Evolutionary conservation across 108 stramenopile genomes (phyloP).

Genomic region (Bacterosira constricta): DNA sequence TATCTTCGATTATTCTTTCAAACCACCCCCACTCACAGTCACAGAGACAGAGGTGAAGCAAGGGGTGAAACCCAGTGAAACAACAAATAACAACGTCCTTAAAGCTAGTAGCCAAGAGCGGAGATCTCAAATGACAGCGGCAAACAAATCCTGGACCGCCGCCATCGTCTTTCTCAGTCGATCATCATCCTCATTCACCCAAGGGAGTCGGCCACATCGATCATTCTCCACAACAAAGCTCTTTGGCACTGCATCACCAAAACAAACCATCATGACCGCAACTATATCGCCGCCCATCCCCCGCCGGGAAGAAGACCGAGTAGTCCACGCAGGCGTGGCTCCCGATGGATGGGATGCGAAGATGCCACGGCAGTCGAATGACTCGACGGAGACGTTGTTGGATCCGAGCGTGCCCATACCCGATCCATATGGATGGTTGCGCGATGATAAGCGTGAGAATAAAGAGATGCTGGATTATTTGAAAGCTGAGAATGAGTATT

Average conservation of each 20-base stretch:
- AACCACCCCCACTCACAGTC: too few species aligned
- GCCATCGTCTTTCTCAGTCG: neutral
- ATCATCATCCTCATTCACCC: neutral
- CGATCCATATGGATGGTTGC: conserved; percentile 93
- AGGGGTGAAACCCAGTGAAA: too few species aligned
- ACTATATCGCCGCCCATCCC: conserved; percentile 53
- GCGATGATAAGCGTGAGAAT: conserved; percentile 77
- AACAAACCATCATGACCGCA: neutral
- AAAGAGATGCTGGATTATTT: conserved; percentile 75
- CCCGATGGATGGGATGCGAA: conserved; percentile 21
- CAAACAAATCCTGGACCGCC: neutral
- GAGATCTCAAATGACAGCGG: too few species aligned
- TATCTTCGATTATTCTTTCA: too few species aligned
- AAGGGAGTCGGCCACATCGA: neutral
- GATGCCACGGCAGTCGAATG: conserved; percentile 43
- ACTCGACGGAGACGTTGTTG: conserved; percentile 53
- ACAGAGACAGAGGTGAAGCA: too few species aligned
- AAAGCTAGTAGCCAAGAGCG: too few species aligned
- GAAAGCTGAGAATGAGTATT: conserved; percentile 84
- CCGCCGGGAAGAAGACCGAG: conserved; percentile 74
- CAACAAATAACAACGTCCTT: neutral
- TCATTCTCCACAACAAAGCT: too few species aligned
- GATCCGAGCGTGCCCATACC: conserved; percentile 68
- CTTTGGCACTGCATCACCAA: too few species aligned
- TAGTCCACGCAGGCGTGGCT: conserved; percentile 57